A percentile compares a stretch with the other conserved stretches of the same genome.
Evolutionary conservation across 169 alveolate species (phyloP).

Genomic region (Plasmodium inui): DNA sequence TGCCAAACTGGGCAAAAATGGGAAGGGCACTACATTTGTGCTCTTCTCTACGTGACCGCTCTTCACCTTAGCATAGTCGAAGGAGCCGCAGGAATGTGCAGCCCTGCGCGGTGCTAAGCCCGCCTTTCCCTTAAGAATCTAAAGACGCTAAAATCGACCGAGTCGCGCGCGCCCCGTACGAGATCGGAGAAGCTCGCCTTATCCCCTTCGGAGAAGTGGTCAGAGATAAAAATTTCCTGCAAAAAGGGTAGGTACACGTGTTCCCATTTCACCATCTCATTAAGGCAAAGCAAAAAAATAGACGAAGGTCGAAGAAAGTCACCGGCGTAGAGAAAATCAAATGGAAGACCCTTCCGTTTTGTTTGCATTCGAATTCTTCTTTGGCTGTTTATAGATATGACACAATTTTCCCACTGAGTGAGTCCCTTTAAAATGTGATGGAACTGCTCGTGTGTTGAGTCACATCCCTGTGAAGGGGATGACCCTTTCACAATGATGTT

Average conservation of each 20-base stretch:
- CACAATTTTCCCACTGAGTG: slow-evolving; percentile 54
- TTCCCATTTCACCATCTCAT: slow-evolving; percentile 12
- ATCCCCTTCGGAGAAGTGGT: background rate
- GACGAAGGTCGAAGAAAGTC: slow-evolving; percentile 57
- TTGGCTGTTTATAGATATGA: slow-evolving; percentile 52
- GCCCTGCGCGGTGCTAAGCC: background rate
- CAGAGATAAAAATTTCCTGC: slow-evolving; percentile 2
- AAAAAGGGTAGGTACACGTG: slow-evolving; percentile 16
- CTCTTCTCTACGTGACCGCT: background rate
- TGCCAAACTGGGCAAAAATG: background rate
- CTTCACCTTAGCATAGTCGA: background rate
- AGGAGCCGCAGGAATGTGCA: background rate
- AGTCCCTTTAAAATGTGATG: background rate
- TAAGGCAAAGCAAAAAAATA: slow-evolving; percentile 21
- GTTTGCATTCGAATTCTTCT: slow-evolving; percentile 57
- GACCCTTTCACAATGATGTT: background rate
- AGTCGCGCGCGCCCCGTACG: background rate
- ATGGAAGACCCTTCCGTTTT: slow-evolving; percentile 5
- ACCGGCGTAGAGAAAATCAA: slow-evolving; percentile 53
- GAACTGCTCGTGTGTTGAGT: background rate
- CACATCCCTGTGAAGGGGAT: background rate
- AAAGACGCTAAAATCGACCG: background rate
- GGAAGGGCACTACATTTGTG: background rate
- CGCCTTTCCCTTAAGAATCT: background rate
- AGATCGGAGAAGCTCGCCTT: background rate